A percentile compares a stretch with the other conserved stretches of the same genome.
phyloP scores from a whole-genome alignment of 768 basidiomycete genomes.

The Tricholoma furcatifolium region DNA sequence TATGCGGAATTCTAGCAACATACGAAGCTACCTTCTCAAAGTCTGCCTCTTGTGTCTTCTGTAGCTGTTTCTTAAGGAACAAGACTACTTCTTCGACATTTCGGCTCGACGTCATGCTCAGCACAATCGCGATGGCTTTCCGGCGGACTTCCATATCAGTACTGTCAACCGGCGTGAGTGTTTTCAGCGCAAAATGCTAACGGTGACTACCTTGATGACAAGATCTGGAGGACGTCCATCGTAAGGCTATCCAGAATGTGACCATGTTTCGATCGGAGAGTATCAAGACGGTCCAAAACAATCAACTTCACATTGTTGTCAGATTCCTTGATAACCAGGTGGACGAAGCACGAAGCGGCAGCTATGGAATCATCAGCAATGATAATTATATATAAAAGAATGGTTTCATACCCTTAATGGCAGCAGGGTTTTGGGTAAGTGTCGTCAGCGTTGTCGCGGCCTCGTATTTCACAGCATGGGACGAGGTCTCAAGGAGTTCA shows the following conservation, averaged over 20 bases:
- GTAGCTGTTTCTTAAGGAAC: slow-evolving; percentile 98
- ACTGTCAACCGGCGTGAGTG: slow-evolving; percentile 35
- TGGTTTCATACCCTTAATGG: slow-evolving; percentile 75
- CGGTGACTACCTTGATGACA: slow-evolving; percentile 58
- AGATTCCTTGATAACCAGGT: slow-evolving; percentile 89
- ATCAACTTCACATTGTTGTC: slow-evolving; percentile 99
- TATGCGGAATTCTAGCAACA: background rate
- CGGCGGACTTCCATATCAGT: slow-evolving; percentile 96
- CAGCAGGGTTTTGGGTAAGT: slow-evolving; percentile 92
- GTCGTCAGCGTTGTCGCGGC: slow-evolving; percentile 94
- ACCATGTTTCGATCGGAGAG: slow-evolving; percentile 80
- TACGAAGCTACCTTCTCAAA: slow-evolving; percentile 74
- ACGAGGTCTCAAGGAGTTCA: slow-evolving; percentile 84
- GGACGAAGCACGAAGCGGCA: slow-evolving; percentile 85
- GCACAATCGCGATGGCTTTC: slow-evolving; percentile 85
- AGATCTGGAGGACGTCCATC: slow-evolving; percentile 92
- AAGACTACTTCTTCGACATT: slow-evolving; percentile 96
- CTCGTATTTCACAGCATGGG: slow-evolving; percentile 96
- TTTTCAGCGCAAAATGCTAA: background rate
- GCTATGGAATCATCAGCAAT: slow-evolving; percentile 42
- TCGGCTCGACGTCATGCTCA: slow-evolving; percentile 90
- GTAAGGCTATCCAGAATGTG: slow-evolving; percentile 87
- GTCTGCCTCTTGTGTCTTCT: slow-evolving; percentile 87
- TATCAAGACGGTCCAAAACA: slow-evolving; percentile 88
- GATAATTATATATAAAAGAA: background rate